phyloP scores from a whole-genome alignment of 306 rosid species.

The Corylus avellana region DNA sequence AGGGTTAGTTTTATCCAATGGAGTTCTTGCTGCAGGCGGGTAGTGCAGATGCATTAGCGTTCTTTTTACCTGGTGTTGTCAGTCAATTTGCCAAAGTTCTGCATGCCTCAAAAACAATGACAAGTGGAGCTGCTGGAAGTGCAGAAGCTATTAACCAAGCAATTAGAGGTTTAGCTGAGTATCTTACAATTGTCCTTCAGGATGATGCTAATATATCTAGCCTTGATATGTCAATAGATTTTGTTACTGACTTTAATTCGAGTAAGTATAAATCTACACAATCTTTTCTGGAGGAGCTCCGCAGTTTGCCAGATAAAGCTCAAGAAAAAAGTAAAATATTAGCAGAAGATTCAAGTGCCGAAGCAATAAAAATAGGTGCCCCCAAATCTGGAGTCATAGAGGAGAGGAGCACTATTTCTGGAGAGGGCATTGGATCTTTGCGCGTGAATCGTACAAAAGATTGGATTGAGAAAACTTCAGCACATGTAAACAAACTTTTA shows the following conservation, averaged over 20 bases:
- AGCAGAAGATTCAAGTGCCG: constrained; percentile 41
- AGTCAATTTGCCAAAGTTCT: constrained; percentile 84
- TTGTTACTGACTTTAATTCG: constrained; percentile 35
- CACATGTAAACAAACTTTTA: constrained; percentile 67
- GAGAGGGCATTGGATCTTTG: constrained; percentile 53
- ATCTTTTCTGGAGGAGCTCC: constrained; percentile 74
- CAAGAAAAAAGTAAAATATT: constrained; percentile 36
- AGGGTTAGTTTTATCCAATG: constrained; percentile 8
- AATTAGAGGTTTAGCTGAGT: constrained; percentile 81
- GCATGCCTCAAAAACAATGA: constrained; percentile 68
- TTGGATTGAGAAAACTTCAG: constrained; percentile 75
- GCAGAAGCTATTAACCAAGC: constrained; percentile 76
- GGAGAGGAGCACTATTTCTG: constrained; percentile 37
- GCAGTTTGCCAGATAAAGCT: constrained; percentile 60
- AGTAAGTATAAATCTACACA: constrained; percentile 39
- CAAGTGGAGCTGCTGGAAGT: constrained; percentile 91
- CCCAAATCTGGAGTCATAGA: constrained; percentile 42
- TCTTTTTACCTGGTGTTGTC: constrained; percentile 92
- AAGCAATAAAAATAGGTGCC: constrained; percentile 32
- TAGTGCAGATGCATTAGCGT: constrained; percentile 86
- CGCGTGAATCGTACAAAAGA: constrained; percentile 71
- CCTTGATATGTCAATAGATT: constrained; percentile 38
- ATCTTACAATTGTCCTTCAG: constrained; percentile 79
- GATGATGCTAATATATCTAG: constrained; percentile 62
- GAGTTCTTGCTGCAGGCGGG: constrained; percentile 60